A percentile compares a stretch with the other conserved stretches of the same genome.
Evolutionary conservation across 148 eudicot genomes (phyloP).

Genomic region (Drosera capensis): DNA sequence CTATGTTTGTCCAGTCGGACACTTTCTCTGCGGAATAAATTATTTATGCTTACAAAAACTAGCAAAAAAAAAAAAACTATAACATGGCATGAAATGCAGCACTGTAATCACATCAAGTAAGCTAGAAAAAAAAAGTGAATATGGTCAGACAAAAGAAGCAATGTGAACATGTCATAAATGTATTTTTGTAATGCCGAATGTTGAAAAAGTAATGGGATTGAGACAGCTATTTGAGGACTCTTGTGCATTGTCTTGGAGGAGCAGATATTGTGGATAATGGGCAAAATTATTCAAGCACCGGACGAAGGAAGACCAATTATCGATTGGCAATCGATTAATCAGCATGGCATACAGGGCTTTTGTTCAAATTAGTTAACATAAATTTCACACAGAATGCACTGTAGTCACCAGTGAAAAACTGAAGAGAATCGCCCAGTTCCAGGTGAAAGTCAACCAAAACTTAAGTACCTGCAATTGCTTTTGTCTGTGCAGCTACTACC

Average conservation of each 20-base stretch:
- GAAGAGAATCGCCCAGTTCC: neutral
- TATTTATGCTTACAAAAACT: neutral
- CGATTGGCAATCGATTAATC: too few species aligned
- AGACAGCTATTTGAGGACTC: too few species aligned
- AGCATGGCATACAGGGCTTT: too few species aligned
- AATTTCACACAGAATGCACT: neutral
- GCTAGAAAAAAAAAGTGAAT: neutral
- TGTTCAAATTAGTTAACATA: too few species aligned
- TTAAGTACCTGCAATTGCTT: conserved; percentile 67
- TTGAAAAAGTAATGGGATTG: too few species aligned
- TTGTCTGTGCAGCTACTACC: conserved; percentile 82
- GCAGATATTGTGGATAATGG: too few species aligned
- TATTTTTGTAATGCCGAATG: too few species aligned
- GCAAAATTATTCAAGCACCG: too few species aligned
- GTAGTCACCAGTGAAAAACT: neutral
- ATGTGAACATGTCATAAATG: too few species aligned
- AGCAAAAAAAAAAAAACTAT: neutral
- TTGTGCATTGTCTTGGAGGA: too few species aligned
- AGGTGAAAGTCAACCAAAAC: neutral
- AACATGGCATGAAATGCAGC: neutral
- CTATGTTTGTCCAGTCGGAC: conserved; percentile 61
- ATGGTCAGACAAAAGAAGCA: too few species aligned
- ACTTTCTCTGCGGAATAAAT: conserved; percentile 33
- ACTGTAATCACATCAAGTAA: neutral
- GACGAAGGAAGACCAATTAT: too few species aligned